Evolutionary conservation across 1,284 basidiomycete species (phyloP), one percentile per base, ranked within the genome.

Genomic region (Boletus semigastroideus): DNA sequence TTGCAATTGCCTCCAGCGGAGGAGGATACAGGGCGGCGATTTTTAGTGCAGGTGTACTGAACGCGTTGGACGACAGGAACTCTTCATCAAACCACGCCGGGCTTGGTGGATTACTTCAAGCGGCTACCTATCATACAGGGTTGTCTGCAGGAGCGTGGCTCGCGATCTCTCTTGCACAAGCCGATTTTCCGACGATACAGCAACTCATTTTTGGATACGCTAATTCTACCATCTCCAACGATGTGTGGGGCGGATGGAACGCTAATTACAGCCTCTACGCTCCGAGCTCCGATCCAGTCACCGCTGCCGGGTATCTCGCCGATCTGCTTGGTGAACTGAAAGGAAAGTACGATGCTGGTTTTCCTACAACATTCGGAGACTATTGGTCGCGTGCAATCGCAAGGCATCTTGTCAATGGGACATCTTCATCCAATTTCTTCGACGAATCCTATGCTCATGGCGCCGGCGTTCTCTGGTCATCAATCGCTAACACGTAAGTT

Each of bases 1-100:
- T 80, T 0, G 74, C 73, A 0, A 76, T 79, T 43, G 72, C 76
- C 0, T 62, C 63, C 19, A 79, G 77, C 47, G 78, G 78, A 8
- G 78, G 78, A 13, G 72, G 78, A 0, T 74, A 76, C 51, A 68
- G 79, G 5, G 78, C 80, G 0, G 74, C 77, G 0, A 69, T 78
- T 3, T 79, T 80, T 56, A 77, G 76, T 7, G 77, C 77, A 0
- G 80, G 76, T 0, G 68, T 78, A 4, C 56, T 82, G 40, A 76
- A 75, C 46, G 74, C 76, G 2, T 58, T 83, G 25, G 82, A 83
- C 54, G 75, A 61, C 5, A 63, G 80, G n/a, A 81, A 83, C 52
- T 19, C 61, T 7, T 70, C 77, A 0, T 70, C 78, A 0, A 67
- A 60, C 12, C 47, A 41, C 4, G 70, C 63, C 0, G 82, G 79